Evolutionary conservation across 345 rosid species (phyloP), one percentile per base, ranked within the genome.

Genomic region (Eucalyptus dawsonii): DNA sequence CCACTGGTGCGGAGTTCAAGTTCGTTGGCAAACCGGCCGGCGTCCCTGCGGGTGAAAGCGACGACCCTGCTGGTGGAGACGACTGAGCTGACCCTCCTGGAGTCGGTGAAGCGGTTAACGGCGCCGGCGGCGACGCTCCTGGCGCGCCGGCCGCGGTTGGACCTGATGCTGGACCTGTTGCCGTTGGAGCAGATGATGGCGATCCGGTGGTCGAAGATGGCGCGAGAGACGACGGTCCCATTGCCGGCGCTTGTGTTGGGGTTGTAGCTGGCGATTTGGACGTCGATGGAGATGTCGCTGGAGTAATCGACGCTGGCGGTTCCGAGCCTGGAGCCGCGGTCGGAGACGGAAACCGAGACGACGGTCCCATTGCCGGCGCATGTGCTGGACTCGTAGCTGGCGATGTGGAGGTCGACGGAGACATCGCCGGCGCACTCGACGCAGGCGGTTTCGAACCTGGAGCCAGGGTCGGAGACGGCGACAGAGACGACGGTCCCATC

Each of bases 361-460:
- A n/a, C n/a, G n/a, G n/a, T n/a, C n/a, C n/a, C n/a, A n/a, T n/a
- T n/a, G n/a, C n/a, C n/a, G n/a, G n/a, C n/a, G n/a, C n/a, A n/a
- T n/a, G n/a, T n/a, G n/a, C n/a, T n/a, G n/a, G n/a, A n/a, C n/a
- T n/a, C n/a, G n/a, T n/a, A n/a, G n/a, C n/a, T n/a, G n/a, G n/a
- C n/a, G n/a, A n/a, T n/a, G n/a, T n/a, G n/a, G n/a, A n/a, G n/a
- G n/a, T n/a, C n/a, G n/a, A n/a, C n/a, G n/a, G n/a, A n/a, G 90
- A 29, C 1, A 12, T 22, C 5, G 62, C 24, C 17, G 89, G 87
- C n/a, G 85, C 40, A n/a, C 76, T n/a, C 67, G 86, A 89, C 21
- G 90, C 88, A 88, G 93, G 89, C 21, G n/a, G 89, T 17, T 60
- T 40, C 4, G 87, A 76, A 14, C 91, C 40, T 9, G 94, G 89